Percentiles rank a stretch among this genome's conserved stretches.
Evolutionary conservation across 2,329 filamentous ascomycete genomes (phyloP).

Genomic region (Venturia pyrina): DNA sequence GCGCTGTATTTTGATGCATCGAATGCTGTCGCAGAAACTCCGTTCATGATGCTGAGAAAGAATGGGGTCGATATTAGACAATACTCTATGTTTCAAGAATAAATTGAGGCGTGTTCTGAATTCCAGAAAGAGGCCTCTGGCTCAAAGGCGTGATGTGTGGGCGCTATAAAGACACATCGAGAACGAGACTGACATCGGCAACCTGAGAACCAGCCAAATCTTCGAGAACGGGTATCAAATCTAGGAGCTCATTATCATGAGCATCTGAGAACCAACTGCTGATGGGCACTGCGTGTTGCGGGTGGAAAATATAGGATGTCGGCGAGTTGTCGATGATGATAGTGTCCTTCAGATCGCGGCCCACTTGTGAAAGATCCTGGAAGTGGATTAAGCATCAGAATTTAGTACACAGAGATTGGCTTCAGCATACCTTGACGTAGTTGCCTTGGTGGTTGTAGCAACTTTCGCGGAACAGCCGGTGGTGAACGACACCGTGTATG

Average conservation of each 20-base stretch:
- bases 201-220: constrained; percentile 85
- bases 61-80: background rate
- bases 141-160: background rate
- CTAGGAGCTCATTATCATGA: constrained; percentile 95
- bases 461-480: constrained; percentile 92
- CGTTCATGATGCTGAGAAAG: constrained; percentile 1
- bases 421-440: constrained; percentile 69
- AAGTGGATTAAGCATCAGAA: background rate
- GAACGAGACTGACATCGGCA: constrained; percentile 89
- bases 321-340: constrained; percentile 99
- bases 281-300: constrained; percentile 96
- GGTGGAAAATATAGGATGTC: constrained; percentile 98
- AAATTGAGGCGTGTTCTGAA: background rate
- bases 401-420: background rate
- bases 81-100: background rate
- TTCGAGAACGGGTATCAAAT: constrained; percentile 95
- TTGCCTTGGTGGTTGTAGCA: constrained; percentile 99
- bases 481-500: constrained; percentile 93
- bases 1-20: constrained; percentile 4
- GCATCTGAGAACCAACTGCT: constrained; percentile 99
- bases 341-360: constrained; percentile 88
- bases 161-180: constrained; percentile 58
- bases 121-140: background rate
- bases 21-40: constrained; percentile 6
- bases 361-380: constrained; percentile 86